These are phyloP conservation scores for Teunomyces barrocoloradensis DNA, from an alignment of 805 yeast genomes.

Conservation along the genomic window DNA sequence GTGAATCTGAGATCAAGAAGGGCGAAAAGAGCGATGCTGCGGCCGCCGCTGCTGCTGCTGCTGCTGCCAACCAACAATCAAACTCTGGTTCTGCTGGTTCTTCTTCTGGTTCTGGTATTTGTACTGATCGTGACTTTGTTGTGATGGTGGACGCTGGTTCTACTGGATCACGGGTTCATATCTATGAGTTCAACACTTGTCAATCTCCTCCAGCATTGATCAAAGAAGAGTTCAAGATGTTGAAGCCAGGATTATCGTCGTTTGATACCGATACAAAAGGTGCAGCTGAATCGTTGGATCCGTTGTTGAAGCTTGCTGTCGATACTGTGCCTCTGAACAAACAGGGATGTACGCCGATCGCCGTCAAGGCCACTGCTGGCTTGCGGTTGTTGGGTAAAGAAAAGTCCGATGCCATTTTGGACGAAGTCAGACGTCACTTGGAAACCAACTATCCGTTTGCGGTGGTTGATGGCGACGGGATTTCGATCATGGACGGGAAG, in stretches of 20 bases:
- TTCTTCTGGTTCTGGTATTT: slow-evolving; percentile 8
- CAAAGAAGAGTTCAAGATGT: slow-evolving; percentile 80
- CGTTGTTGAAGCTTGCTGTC: slow-evolving; percentile 73
- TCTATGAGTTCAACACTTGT: slow-evolving; percentile 88
- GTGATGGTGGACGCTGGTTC: slow-evolving; percentile 98
- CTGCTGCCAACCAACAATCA: neutral
- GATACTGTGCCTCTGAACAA: slow-evolving; percentile 69
- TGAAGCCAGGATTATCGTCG: slow-evolving; percentile 87
- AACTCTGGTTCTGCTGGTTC: neutral
- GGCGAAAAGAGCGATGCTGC: slow-evolving; percentile 13
- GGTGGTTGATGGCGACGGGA: slow-evolving; percentile 81
- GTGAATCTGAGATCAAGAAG: slow-evolving; percentile 13
- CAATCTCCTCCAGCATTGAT: slow-evolving; percentile 77
- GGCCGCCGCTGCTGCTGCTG: slow-evolving; percentile 5
- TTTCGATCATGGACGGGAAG: slow-evolving; percentile 91
- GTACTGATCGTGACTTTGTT: slow-evolving; percentile 60
- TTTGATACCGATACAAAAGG: slow-evolving; percentile 75
- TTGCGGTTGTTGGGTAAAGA: slow-evolving; percentile 79
- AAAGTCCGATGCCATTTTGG: slow-evolving; percentile 67
- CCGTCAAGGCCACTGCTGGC: slow-evolving; percentile 98
- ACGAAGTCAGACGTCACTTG: slow-evolving; percentile 72
- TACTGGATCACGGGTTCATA: slow-evolving; percentile 93
- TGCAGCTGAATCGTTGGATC: slow-evolving; percentile 90
- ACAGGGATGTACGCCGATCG: slow-evolving; percentile 85
- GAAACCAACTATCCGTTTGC: slow-evolving; percentile 87